Percentiles rank a stretch among this genome's conserved stretches.
Evolutionary conservation across 768 basidiomycete species (phyloP).

Genomic region (Pisolithus orientalis): DNA sequence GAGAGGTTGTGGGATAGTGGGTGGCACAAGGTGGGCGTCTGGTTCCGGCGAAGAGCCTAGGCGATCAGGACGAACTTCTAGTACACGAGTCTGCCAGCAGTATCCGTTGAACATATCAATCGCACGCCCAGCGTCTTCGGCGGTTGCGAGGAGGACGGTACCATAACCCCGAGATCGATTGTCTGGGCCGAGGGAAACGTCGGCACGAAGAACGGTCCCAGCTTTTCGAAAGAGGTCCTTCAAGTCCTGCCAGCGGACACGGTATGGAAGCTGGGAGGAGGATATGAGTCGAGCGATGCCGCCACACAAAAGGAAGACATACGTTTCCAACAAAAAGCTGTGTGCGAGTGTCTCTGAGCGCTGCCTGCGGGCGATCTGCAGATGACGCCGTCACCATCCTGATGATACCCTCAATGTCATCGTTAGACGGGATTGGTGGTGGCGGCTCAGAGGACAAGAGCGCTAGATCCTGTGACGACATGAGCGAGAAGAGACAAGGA

Average conservation of each 20-base stretch:
- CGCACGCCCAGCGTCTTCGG: conserved; percentile 90
- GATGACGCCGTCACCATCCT: conserved; percentile 80
- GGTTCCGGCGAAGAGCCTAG: conserved; percentile 33
- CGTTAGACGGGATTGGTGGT: conserved; percentile 47
- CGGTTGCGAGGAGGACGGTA: conserved; percentile 89
- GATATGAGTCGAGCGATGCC: not conserved
- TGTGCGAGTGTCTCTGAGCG: conserved; percentile 79
- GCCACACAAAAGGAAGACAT: conserved; percentile 24
- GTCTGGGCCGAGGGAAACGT: conserved; percentile 75
- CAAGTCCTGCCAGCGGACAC: conserved; percentile 98
- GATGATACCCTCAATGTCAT: conserved; percentile 90
- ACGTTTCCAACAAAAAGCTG: conserved; percentile 97
- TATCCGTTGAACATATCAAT: conserved; percentile 97
- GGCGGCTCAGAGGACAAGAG: not conserved
- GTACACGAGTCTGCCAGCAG: conserved; percentile 89
- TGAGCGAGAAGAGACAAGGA: not conserved
- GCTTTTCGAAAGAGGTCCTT: conserved; percentile 96
- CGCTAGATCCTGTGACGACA: not conserved
- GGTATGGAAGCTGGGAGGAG: conserved; percentile 75
- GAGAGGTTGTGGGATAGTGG: conserved; percentile 3
- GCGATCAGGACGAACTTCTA: conserved; percentile 89
- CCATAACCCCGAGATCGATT: conserved; percentile 93
- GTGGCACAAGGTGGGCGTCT: conserved; percentile 6
- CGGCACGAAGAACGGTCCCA: conserved; percentile 80
- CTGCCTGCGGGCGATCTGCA: conserved; percentile 36